These are phyloP conservation scores for Solanum neorickii DNA, from an alignment of 257 asterid species.

Conservation along the genomic window DNA sequence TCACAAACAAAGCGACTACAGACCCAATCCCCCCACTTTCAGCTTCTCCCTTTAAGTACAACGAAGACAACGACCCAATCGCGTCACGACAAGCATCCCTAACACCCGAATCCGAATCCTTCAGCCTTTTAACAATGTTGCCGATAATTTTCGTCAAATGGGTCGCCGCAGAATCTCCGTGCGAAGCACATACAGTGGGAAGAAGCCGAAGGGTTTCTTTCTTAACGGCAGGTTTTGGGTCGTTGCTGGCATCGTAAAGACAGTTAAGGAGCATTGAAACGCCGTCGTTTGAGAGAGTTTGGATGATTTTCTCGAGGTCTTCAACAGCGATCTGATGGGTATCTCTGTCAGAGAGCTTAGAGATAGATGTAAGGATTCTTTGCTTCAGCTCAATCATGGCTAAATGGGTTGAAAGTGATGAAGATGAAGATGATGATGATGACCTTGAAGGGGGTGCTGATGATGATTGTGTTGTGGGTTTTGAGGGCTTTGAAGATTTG, in stretches of 20 bases:
- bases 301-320: constrained; percentile 77
- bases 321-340: constrained; percentile 98
- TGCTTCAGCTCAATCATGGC: constrained; percentile 96
- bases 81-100: constrained; percentile 89
- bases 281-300: constrained; percentile 71
- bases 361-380: constrained; percentile 65
- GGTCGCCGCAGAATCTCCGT: constrained; percentile 56
- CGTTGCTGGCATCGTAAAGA: constrained; percentile 77
- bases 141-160: constrained; percentile 80
- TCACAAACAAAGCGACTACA: constrained; percentile 65
- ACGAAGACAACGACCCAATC: constrained; percentile 62
- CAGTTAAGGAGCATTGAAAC: constrained; percentile 88
- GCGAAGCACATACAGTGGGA: constrained; percentile 53
- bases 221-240: constrained; percentile 77
- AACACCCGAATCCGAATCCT: constrained; percentile 86
- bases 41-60: constrained; percentile 56
- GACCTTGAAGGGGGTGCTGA: constrained; percentile 21
- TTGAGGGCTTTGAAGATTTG: constrained; percentile 37
- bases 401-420: constrained; percentile 67
- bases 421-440: constrained; percentile 37
- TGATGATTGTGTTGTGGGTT: constrained; percentile 41
- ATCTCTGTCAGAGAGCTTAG: constrained; percentile 95
- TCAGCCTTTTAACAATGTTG: constrained; percentile 69
- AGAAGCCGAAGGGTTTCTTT: constrained; percentile 79
- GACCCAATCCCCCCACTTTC: constrained; percentile 47